Evolutionary conservation across 768 basidiomycete genomes (phyloP), one percentile per base, ranked within the genome.

Genomic region (Paxillus rubicundulus): DNA sequence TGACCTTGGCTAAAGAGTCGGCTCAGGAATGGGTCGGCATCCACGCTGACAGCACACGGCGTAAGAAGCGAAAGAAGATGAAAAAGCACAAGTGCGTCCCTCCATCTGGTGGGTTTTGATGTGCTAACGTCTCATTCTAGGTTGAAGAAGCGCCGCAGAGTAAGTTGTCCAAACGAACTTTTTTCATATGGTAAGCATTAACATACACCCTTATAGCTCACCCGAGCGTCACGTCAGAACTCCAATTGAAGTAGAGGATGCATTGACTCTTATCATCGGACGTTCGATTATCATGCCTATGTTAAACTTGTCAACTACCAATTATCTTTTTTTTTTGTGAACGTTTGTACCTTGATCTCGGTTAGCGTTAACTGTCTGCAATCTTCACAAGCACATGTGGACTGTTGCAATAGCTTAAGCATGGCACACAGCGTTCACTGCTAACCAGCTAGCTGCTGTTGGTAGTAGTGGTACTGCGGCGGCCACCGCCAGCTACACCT

Each of bases 41-140:
- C 14, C 70, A 83, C 66, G 76, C 89, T 72, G 91, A 92, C 61
- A 92, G 90, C 60, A 84, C 82, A 27, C 88, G 86, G 76, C 81
- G 90, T 69, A 93, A 93, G 78, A 79, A 83, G 61, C 77, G 83
- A 77, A 88, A 85, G 84, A 96, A 95, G 84, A 96, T 96, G 86
- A 92, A 87, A 81, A 96, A 94, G 74, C 93, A 96, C 70, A 95
- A 95, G 92, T 92, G 64, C 71, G 89, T 78, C 24, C 24, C 21
- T 49, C 8, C 39, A 40, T 48, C 52, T 33, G n/a, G 45, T 36
- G 14, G 17, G 51, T 52, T 51, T 48, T 43, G 40, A 4, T 13
- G 46, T 50, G 53, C 41, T 64, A 24, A 64, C 33, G 5, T 40
- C 18, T 18, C 14, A 39, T 45, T 57, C 6, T 56, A 92, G 91